Percentiles rank a stretch among this genome's conserved stretches.
phyloP scores from a whole-genome alignment of 345 rosid genomes.

The Salix brachista region DNA sequence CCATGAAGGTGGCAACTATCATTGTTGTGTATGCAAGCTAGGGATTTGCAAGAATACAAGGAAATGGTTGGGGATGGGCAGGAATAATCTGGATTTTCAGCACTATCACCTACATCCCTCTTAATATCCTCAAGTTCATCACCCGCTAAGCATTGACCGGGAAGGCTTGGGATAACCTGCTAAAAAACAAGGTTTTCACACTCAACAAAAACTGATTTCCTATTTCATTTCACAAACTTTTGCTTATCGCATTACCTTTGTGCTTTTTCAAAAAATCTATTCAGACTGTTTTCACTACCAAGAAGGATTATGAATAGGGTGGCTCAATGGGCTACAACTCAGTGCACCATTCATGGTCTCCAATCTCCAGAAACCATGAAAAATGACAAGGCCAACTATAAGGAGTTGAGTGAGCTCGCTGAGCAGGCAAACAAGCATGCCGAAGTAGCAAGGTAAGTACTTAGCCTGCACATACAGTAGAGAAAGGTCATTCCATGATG shows the following conservation, averaged over 20 bases:
- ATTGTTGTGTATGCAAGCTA: conserved; percentile 63
- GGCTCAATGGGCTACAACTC: conserved; percentile 94
- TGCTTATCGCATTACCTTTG: neutral
- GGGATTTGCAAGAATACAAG: conserved; percentile 61
- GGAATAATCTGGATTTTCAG: conserved; percentile 67
- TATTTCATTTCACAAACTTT: neutral
- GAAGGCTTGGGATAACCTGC: conserved; percentile 58
- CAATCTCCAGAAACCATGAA: conserved; percentile 58
- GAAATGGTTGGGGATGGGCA: conserved; percentile 86
- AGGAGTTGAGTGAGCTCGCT: conserved; percentile 76
- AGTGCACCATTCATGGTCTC: conserved; percentile 79
- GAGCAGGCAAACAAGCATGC: conserved; percentile 90
- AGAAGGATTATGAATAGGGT: conserved; percentile 79
- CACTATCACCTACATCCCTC: conserved; percentile 60
- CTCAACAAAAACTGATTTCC: neutral
- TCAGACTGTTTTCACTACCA: conserved; percentile 86
- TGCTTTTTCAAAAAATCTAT: neutral
- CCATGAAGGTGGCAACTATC: conserved; percentile 54
- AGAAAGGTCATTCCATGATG: neutral
- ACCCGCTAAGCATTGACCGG: conserved; percentile 56
- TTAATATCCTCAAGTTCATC: conserved; percentile 67
- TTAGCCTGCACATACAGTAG: neutral
- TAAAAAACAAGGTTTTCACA: conserved; percentile 43
- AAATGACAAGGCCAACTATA: conserved; percentile 55
- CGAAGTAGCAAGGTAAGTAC: conserved; percentile 69